Evolutionary conservation across 23 red algal species (phyloP), one percentile per base, ranked within the genome.

Genomic region (Gracilaria domingensis): DNA sequence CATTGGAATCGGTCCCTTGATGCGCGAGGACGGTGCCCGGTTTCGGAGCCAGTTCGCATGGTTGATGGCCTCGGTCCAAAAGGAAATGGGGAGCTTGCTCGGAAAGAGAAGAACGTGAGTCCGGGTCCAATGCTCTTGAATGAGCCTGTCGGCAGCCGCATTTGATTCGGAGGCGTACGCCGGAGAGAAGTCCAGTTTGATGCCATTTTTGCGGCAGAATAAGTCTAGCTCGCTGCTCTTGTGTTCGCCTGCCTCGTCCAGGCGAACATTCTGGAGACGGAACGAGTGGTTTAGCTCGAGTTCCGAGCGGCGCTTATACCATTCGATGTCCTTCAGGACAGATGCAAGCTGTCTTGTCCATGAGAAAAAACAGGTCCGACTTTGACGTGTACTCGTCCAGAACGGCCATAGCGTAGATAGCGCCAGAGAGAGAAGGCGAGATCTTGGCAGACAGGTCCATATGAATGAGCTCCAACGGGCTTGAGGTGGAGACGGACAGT

Each of bases 361-460:
- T 57, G 8, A 77, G 32, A 44, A 88, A 75, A 42, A 57, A 88
- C 0, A 77, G n/a, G 57, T 58, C 69, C 5, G 49, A 70, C 11
- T 88, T 77, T n/a, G 84, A 61, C 0, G 84, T 56, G 48, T 24
- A 77, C 33, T 88, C 84, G 47, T 88, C 72, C 13, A 88, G 2
- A 42, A 88, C 48, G 14, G 59, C 65, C 35, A 77, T 35, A 18
- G 29, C 65, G 25, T 88, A 88, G 35, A 25, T 57, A 6, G 28
- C 38, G 23, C 44, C 84, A 47, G 47, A 50, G 3, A 88, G 30
- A 11, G 69, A 88, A 34, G 44, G 42, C 28, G 65, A 6, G 7
- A 54, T 30, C 54, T 72, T 88, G 61, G 67, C 70, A 37, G 35
- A 70, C n/a, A 88, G 44, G 48, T 88, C 84, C n/a, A 88, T 34